These are phyloP conservation scores for Sporobolomyces pararoseus DNA, from an alignment of 768 basidiomycete species.

Conservation along the genomic window DNA sequence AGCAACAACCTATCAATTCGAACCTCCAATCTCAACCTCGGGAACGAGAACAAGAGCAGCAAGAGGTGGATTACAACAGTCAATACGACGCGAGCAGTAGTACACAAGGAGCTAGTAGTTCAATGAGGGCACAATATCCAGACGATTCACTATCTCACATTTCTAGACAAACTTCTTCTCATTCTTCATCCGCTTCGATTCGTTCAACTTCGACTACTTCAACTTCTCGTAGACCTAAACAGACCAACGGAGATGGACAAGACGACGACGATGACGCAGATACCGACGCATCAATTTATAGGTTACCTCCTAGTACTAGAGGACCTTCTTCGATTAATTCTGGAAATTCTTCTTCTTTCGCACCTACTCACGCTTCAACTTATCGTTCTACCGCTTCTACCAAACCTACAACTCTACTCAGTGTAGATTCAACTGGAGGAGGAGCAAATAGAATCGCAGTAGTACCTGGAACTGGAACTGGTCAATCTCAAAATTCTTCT, in stretches of 20 bases:
- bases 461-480: constrained; percentile 56
- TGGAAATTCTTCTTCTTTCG: constrained; percentile 59
- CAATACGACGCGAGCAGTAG: background rate
- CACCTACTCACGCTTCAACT: constrained; percentile 62
- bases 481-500: constrained; percentile 52
- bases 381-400: constrained; percentile 57
- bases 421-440: constrained; percentile 64
- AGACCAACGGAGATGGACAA: too few relatives aligned
- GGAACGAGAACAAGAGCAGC: background rate
- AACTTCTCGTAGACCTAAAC: background rate
- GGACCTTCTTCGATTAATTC: constrained; percentile 64
- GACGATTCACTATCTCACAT: background rate
- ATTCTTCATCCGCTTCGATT: background rate
- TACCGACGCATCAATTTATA: constrained; percentile 87
- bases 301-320: constrained; percentile 83
- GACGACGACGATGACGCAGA: constrained; percentile 62
- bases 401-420: constrained; percentile 90
- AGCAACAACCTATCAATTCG: background rate
- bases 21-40: background rate
- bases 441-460: constrained; percentile 53
- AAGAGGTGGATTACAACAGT: background rate
- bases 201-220: background rate
- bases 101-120: constrained; percentile 1
- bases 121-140: constrained; percentile 6
- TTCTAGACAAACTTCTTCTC: background rate